A percentile compares a stretch with the other conserved stretches of the same genome.
Conservation (phyloP, 208 protist species). For the Crithidia bombi region DNA sequence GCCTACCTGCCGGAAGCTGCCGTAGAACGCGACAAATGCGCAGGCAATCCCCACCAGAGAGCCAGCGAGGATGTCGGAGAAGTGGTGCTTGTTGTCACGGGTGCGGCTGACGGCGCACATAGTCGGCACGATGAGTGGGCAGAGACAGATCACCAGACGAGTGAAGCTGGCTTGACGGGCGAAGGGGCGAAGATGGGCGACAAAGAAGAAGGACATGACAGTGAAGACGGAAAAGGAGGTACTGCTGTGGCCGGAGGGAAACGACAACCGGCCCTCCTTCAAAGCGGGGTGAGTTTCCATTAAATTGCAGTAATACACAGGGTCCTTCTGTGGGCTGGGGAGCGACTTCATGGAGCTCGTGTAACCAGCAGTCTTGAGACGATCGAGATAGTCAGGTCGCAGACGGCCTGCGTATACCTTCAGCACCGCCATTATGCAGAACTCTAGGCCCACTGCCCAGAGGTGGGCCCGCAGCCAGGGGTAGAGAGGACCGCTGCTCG, state of each 20-base stretch:
- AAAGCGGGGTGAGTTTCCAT: conserved; percentile 44
- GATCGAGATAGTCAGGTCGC: conserved; percentile 88
- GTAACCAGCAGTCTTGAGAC: conserved; percentile 56
- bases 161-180: conserved; percentile 70
- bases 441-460: conserved; percentile 45
- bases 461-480: conserved; percentile 66
- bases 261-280: conserved; percentile 84
- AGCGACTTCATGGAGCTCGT: conserved; percentile 17
- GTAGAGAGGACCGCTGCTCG: conserved; percentile 39
- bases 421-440: conserved; percentile 44
- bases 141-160: conserved; percentile 60
- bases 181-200: conserved; percentile 68
- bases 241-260: conserved; percentile 92
- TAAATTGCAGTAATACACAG: conserved; percentile 63
- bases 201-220: conserved; percentile 69
- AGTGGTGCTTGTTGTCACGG: conserved; percentile 88
- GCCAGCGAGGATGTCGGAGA: conserved; percentile 83
- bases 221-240: conserved; percentile 79
- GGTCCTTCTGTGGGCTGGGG: conserved; percentile 42
- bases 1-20: conserved; percentile 45
- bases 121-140: conserved; percentile 54
- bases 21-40: conserved; percentile 49
- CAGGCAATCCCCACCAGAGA: conserved; percentile 61
- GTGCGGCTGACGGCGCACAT: conserved; percentile 86
- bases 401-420: conserved; percentile 91